Evolutionary conservation across 2,329 filamentous ascomycete species (phyloP), one percentile per base, ranked within the genome.

Genomic region (Iodosphaeria phyllophila): DNA sequence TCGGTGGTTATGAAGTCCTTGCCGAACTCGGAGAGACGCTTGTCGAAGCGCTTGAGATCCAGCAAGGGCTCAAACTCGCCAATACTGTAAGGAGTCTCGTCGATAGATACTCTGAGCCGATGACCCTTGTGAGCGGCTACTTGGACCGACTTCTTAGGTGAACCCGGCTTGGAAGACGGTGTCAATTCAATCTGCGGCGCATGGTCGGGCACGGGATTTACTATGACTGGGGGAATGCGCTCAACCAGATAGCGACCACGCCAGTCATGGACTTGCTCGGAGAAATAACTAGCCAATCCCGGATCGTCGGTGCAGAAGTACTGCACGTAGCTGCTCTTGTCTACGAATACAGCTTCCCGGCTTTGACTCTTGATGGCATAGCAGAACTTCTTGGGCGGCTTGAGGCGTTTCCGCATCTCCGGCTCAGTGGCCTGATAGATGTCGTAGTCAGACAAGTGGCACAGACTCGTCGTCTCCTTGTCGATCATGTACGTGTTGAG

Each of bases 301-400:
- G 61, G 53, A 37, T 93, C 79, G 22, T 80, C 79, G 2, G 76
- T 80, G 30, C 70, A 74, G 51, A 95, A 92, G 50, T 86, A 92
- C 42, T 95, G 86, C 3, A 92, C 77, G 42, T 82, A 95, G 36
- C 86, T 86, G 25, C 78, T 72, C 3, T 74, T 77, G 27, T 74
- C 74, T 27, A 82, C 54, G 40, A 93, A 93, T 40, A 92, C 72
- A 29, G 67, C 71, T 0, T 75, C 75, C 48, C 86, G 92, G 42
- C 92, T 75, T 51, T 92, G 83, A 37, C 79, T 91, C 51, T 92
- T 93, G 37, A 95, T 63, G 1, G 82, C 84, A 40, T 78, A 86
- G 50, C 80, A 92, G 36, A 72, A 62, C 41, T 74, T 77, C 48
- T 89, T 92, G 0, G 86, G 86, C 1, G 83, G 75, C 39, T 75